Conservation (phyloP, 805 yeast genomes). For the Wickerhamiella domercqiae region DNA sequence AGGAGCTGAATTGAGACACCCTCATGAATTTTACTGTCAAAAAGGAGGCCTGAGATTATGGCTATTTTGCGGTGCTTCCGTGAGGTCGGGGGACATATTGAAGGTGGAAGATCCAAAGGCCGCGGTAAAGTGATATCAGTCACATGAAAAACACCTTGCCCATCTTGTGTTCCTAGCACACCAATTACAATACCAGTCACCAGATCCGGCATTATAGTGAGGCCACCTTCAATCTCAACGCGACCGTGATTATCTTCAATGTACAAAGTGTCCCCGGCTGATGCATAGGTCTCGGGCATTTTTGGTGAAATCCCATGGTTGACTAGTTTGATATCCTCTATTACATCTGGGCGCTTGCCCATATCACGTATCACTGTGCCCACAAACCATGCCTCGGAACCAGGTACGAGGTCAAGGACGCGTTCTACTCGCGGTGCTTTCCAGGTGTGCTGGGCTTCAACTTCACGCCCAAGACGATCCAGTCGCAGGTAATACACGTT, state of each 20-base stretch:
- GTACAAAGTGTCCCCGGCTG: constrained; percentile 41
- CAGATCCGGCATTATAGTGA: constrained; percentile 26
- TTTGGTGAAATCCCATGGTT: constrained; percentile 15
- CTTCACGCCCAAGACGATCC: constrained; percentile 32
- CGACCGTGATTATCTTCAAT: constrained; percentile 91
- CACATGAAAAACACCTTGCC: constrained; percentile 70
- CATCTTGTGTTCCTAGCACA: constrained; percentile 69
- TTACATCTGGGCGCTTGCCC: constrained; percentile 70
- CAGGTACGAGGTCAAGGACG: constrained; percentile 47
- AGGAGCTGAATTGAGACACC: constrained; percentile 31
- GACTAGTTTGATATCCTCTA: constrained; percentile 51
- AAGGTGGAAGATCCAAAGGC: constrained; percentile 3
- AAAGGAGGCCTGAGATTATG: constrained; percentile 58
- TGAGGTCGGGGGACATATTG: constrained; percentile 1
- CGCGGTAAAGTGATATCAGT: constrained; percentile 62
- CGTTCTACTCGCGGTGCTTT: constrained; percentile 31
- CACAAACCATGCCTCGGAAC: constrained; percentile 59
- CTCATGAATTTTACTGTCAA: constrained; percentile 31
- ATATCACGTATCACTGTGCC: constrained; percentile 80
- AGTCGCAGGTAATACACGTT: constrained; percentile 40
- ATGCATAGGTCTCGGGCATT: constrained; percentile 23
- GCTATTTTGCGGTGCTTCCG: constrained; percentile 33
- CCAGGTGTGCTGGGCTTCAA: constrained; percentile 30
- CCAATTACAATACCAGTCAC: constrained; percentile 89
- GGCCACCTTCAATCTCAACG: constrained; percentile 45